Conservation (phyloP, 2,329 filamentous ascomycete species). For the Beauveria sp. region DNA sequence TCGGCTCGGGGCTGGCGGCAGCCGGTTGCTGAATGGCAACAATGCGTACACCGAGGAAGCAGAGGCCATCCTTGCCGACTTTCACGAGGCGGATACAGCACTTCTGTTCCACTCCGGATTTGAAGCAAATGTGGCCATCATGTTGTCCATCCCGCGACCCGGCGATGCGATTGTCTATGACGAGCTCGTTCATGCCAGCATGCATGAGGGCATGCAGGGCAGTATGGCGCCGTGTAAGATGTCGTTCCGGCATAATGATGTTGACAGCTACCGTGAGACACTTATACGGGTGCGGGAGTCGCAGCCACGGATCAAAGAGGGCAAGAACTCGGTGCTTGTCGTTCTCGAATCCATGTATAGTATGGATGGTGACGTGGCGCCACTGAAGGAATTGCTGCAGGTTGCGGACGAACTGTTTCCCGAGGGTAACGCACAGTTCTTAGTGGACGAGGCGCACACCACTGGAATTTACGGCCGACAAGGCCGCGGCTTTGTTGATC, state of each 20-base stretch:
- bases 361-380: conserved; percentile 37
- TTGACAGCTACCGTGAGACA: conserved; percentile 32
- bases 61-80: not conserved
- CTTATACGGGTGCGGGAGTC: conserved; percentile 21
- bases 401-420: conserved; percentile 23
- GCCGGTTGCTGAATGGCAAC: not conserved
- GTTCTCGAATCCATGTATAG: conserved; percentile 33
- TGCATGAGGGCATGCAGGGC: conserved; percentile 1
- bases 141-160: not conserved
- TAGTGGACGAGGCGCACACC: conserved; percentile 49
- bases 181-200: conserved; percentile 6
- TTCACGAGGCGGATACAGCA: conserved; percentile 1
- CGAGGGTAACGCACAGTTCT: conserved; percentile 33
- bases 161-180: conserved; percentile 7
- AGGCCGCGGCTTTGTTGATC: conserved; percentile 40
- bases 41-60: not conserved
- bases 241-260: conserved; percentile 8
- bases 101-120: conserved; percentile 3
- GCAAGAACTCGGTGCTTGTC: conserved; percentile 26
- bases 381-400: conserved; percentile 27
- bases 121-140: conserved; percentile 1
- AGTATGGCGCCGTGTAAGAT: not conserved
- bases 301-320: conserved; percentile 22
- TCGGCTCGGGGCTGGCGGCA: not conserved
- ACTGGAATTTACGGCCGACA: conserved; percentile 40